phyloP scores from a whole-genome alignment of 805 yeast genomes.

The Osmozyma mogii region DNA sequence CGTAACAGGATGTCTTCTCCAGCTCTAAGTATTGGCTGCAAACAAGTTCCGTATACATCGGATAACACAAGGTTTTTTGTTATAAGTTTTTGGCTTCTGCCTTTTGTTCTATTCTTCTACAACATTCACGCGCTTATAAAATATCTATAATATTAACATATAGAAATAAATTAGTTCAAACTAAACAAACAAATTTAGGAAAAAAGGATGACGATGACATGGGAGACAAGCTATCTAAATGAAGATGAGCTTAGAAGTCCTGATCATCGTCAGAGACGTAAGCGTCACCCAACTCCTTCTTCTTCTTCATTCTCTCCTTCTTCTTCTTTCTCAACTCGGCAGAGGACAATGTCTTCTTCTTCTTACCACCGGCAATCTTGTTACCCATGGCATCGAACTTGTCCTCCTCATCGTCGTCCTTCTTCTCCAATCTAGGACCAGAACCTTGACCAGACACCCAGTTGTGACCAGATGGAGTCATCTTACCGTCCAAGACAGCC shows the following conservation, averaged over 20 bases:
- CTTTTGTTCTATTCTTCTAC: constrained; percentile 6
- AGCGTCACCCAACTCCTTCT: constrained; percentile 99
- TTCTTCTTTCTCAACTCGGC: constrained; percentile 99
- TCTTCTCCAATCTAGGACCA: constrained; percentile 99
- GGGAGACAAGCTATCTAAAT: constrained; percentile 1
- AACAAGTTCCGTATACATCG: constrained; percentile 4
- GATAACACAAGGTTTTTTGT: too few species aligned
- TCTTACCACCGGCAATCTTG: constrained; percentile 94
- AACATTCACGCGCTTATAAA: constrained; percentile 8
- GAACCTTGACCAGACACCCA: constrained; percentile 99
- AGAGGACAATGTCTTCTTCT: constrained; percentile 95
- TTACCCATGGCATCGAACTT: constrained; percentile 99
- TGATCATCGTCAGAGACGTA: constrained; percentile 83
- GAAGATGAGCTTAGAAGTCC: constrained; percentile 39
- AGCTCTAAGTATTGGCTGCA: not conserved
- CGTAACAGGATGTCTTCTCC: too few species aligned
- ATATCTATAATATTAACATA: constrained; percentile 14
- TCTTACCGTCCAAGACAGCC: constrained; percentile 96
- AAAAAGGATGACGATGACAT: constrained; percentile 3
- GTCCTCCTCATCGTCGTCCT: constrained; percentile 87
- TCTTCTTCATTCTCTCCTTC: constrained; percentile 99
- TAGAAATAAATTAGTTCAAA: constrained; percentile 13
- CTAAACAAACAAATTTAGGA: constrained; percentile 3
- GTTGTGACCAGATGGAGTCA: constrained; percentile 99
- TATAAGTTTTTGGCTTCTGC: too few species aligned